These are phyloP conservation scores for Eucalyptus regnans DNA, from an alignment of 345 rosid genomes.

Conservation along the genomic window DNA sequence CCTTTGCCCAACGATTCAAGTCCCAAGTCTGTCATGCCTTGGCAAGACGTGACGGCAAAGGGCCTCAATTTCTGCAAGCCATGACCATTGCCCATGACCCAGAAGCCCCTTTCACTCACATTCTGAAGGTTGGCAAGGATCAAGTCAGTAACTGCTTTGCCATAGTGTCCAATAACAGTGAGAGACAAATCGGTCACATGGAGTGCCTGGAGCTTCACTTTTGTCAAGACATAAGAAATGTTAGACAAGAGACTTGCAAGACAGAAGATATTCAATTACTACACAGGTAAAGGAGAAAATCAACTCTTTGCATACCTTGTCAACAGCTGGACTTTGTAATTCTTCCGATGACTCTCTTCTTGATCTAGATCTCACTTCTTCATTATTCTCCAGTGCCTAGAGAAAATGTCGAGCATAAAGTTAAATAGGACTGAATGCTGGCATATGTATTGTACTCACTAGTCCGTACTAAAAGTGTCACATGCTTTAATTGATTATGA, in stretches of 20 bases:
- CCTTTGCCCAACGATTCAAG: too few species aligned
- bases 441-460: background rate
- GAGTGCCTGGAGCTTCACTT: too few species aligned
- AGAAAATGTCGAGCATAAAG: background rate
- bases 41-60: too few species aligned
- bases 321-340: conserved; percentile 39
- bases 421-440: background rate
- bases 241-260: background rate
- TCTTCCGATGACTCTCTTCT: conserved; percentile 52
- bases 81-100: too few species aligned
- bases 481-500: background rate
- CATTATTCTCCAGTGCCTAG: conserved; percentile 71
- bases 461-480: background rate
- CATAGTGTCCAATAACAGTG: too few species aligned
- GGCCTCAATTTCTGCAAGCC: too few species aligned
- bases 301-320: conserved; percentile 41
- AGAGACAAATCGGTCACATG: too few species aligned
- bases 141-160: too few species aligned
- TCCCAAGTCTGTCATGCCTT: too few species aligned
- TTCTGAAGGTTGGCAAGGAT: too few species aligned
- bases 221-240: too few species aligned
- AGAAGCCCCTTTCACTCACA: too few species aligned
- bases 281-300: background rate
- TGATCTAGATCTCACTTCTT: conserved; percentile 58
- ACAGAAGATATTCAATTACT: background rate